Conservation (phyloP, 495 filamentous ascomycete species). For the Annulohypoxylon bovei region DNA sequence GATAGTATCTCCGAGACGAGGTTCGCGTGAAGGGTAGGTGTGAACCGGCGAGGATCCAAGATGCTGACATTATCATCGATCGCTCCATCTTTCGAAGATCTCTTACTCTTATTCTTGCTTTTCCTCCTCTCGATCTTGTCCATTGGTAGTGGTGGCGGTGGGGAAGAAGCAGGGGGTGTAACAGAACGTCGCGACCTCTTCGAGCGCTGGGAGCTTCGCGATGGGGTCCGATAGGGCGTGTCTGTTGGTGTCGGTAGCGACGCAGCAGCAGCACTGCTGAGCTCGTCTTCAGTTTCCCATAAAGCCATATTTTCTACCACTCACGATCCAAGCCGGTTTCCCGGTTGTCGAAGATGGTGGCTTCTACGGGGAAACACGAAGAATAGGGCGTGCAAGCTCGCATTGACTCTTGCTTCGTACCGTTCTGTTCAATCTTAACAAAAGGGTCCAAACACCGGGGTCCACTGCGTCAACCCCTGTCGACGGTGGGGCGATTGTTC, state of each 20-base stretch:
- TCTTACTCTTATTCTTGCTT: constrained; percentile 55
- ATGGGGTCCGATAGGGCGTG: constrained; percentile 71
- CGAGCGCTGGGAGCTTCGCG: constrained; percentile 62
- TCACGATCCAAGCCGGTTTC: constrained; percentile 34
- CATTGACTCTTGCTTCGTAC: constrained; percentile 35
- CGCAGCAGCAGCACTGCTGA: constrained; percentile 55
- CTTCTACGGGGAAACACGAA: constrained; percentile 22
- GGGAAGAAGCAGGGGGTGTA: constrained; percentile 70
- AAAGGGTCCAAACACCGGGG: constrained; percentile 43
- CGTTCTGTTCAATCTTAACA: constrained; percentile 38
- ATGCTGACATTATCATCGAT: constrained; percentile 80
- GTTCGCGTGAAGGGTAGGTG: constrained; percentile 92
- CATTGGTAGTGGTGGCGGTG: constrained; percentile 68
- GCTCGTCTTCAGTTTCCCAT: constrained; percentile 68
- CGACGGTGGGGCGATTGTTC: constrained; percentile 38
- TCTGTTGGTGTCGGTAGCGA: constrained; percentile 73
- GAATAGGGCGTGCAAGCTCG: constrained; percentile 22
- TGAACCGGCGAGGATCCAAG: constrained; percentile 90
- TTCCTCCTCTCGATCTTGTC: constrained; percentile 59
- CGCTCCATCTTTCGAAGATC: constrained; percentile 64
- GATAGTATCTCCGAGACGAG: constrained; percentile 93
- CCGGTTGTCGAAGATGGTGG: constrained; percentile 29
- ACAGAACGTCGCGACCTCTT: constrained; percentile 61
- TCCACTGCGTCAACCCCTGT: constrained; percentile 37
- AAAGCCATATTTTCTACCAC: constrained; percentile 51